Evolutionary conservation across 1,284 basidiomycete genomes (phyloP).

Genomic region (Ceratobasidium sp.): DNA sequence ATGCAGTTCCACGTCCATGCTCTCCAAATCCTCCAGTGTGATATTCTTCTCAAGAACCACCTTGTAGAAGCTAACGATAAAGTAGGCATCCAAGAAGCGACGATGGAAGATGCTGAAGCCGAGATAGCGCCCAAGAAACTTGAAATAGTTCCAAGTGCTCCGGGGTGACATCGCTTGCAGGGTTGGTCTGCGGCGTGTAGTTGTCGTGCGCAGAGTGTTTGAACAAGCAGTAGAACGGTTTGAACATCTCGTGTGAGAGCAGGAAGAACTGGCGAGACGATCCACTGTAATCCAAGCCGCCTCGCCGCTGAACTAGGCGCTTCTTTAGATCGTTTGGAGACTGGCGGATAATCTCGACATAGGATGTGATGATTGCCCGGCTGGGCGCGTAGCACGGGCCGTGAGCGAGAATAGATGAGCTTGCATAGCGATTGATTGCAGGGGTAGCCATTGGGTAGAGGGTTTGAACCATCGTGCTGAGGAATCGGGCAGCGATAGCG

Average conservation of each 20-base stretch:
- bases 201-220: conserved; percentile 99
- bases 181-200: conserved; percentile 98
- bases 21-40: conserved; percentile 87
- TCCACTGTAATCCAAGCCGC: conserved; percentile 98
- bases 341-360: conserved; percentile 95
- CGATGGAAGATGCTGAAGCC: conserved; percentile 98
- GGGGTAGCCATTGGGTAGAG: too few species aligned
- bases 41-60: conserved; percentile 95
- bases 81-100: conserved; percentile 98
- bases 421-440: too few species aligned
- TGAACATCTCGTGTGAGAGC: conserved; percentile 97
- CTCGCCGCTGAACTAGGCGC: conserved; percentile 96
- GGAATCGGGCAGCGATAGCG: too few species aligned
- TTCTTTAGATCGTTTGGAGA: conserved; percentile 96
- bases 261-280: conserved; percentile 99
- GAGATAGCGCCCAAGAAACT: conserved; percentile 95
- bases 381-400: conserved; percentile 91
- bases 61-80: conserved; percentile 99
- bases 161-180: conserved; percentile 96
- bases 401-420: too few species aligned
- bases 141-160: conserved; percentile 99
- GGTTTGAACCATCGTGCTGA: too few species aligned
- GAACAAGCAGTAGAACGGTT: conserved; percentile 99
- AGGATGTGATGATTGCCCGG: conserved; percentile 96
- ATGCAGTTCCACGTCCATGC: conserved; percentile 90